Evolutionary conservation across 2,329 filamentous ascomycete genomes (phyloP), one percentile per base, ranked within the genome.

Genomic region (Parastagonospora nodorum): DNA sequence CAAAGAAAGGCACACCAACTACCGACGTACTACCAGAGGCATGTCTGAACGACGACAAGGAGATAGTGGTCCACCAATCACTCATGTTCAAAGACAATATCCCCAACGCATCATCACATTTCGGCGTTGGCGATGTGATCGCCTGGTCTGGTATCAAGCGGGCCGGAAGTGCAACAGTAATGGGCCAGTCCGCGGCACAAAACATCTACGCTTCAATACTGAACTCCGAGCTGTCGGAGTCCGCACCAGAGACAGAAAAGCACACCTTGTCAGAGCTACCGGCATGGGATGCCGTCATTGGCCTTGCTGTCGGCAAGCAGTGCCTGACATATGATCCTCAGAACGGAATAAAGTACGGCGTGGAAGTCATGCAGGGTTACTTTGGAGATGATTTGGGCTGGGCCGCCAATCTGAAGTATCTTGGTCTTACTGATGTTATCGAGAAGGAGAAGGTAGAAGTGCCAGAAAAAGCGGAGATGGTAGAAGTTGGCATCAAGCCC

Each of bases 61-160:
- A 86, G 53, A 82, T 92, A 51, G 84, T 84, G 62, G 82, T 91
- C 45, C 52, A 66, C 16, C 60, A 65, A 6, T 85, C 82, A 43
- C 74, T 88, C 6, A 76, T 79, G 58, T 86, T 89, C 68, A 71
- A 78, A 1, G 61, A 74, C 1, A 74, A 74, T 0, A 76, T 83
- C 0, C 78, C 85, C 4, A 87, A 90, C 56, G 73, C 82, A 10
- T 74, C 77, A 0, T 72, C 74, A 27, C 89, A 92, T 69, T 88
- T 87, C 63, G 88, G 85, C 10, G 79, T 84, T 19, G 89, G 89
- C 12, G 89, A 93, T 66, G 76, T 89, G 12, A 82, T 82, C 29
- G 76, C 78, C 41, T 92, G 89, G 89, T 82, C 86, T 0, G 89
- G 88, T 37, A 91, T 93, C 75, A 92, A 91, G 77, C 86, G 89